Evolutionary conservation across 306 rosid species (phyloP), one percentile per base, ranked within the genome.

Genomic region (Vigna mungo): DNA sequence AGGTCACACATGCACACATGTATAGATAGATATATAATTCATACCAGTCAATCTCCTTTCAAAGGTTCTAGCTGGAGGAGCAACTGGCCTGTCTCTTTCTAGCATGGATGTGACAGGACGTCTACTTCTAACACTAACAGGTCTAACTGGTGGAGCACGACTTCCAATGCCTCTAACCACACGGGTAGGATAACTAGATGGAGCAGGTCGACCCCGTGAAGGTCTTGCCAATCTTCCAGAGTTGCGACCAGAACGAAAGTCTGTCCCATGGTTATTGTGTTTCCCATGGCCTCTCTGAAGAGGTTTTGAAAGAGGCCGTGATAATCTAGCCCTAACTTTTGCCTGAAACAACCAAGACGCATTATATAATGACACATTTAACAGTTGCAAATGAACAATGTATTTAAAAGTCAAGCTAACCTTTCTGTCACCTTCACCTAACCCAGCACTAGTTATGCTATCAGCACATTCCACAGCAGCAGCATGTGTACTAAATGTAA

Each of bases 311-410:
- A 66, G 71, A 43, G 71, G 71, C 12, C 71, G 17, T 17, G 98
- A 96, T 86, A 96, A 85, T 64, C 97, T 96, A 62, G 98, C 99
- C 88, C 98, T 84, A 21, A 96, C 96, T 83, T 96, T 96, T 47
- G 91, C 99, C 98, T 96, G 83, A 71, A 80, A 86, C 52, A 36
- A 52, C 21, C 71, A 9, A 41, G 39, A 84, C 27, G 44, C 6
- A 76, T 51, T 54, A 79, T 14, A 65, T 61, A 77, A 77, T 58
- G 68, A 37, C 25, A 41, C 13, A 58, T 58, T 55, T 44, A 66
- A 51, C 67, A 27, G 10, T 37, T 49, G 47, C 60, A 52, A 43
- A 77, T 23, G 16, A 5, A 58, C 46, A 49, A 14, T 66, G 17
- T 54, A 10, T 32, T 63, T 63, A 17, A 71, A 73, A 75, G 63